Evolutionary conservation across 2,329 filamentous ascomycete genomes (phyloP), one percentile per base, ranked within the genome.

Genomic region (Fusarium cicatricum): DNA sequence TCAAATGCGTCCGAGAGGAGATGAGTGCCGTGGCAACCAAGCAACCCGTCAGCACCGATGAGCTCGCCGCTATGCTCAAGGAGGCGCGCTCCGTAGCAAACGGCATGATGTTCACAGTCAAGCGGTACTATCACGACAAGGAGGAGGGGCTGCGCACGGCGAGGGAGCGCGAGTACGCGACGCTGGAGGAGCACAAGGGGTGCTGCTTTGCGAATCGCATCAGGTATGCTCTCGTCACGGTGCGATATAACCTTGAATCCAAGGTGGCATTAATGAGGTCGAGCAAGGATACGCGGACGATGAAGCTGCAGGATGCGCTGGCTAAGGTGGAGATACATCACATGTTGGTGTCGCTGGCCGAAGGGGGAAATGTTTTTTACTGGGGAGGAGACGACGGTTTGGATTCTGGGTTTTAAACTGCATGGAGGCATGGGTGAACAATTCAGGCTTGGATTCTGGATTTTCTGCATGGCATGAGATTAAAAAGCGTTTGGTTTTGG

Each of bases 121-220:
- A 52, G 2, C 34, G 64, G 1, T 48, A 53, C 26, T 64, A 57
- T 5, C 10, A 55, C 3, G 34, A 39, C 14, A 34, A 39, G 14
- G 28, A 60, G 23, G 64, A 66, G 11, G 57, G 60, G 1, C 39
- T 62, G 2, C 47, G 40, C 0, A n/a, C 52, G 4, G 29, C 21
- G 1, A 40, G 23, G 2, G 36, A 52, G 16, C 48, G 50, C 2
- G 49, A 62, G 34, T 38, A 58, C 8, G 33, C 44, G 4, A 33
- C 42, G 0, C 36, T 62, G 2, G 11, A 48, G n/a, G 12, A 40
- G 12, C 1, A 43, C 9, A 12, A 9, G 8, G 12, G 29, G 2
- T 15, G 32, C 2, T 11, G 42, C 1, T 2, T 58, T 4, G 1
- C n/a, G 1, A 36, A 39, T 29, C 16, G 9, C 0, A 3, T 46